Percentiles rank a stretch among this genome's conserved stretches.
These are phyloP conservation scores for Poteriospumella lacustris DNA, from an alignment of 108 stramenopile species.

Conservation along the genomic window DNA sequence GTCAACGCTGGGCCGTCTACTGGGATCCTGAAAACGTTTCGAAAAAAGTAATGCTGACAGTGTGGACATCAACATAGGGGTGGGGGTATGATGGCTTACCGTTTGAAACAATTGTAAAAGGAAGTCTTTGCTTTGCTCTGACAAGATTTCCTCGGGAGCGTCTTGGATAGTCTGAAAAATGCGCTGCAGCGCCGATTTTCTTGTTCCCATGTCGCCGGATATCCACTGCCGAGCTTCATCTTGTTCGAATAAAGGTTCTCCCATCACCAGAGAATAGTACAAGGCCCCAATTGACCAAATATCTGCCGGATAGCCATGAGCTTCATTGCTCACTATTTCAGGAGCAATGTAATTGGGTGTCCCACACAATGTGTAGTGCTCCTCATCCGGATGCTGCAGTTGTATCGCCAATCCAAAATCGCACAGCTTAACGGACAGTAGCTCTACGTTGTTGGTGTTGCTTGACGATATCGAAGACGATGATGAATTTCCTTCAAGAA, in stretches of 20 bases:
- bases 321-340: conserved; percentile 39
- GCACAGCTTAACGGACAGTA: conserved; percentile 31
- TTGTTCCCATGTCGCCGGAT: no score
- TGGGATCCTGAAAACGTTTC: not conserved
- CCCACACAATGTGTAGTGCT: conserved; percentile 37
- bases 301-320: conserved; percentile 42
- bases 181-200: not conserved
- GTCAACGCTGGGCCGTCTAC: not conserved
- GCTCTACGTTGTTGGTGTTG: conserved; percentile 1
- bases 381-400: conserved; percentile 31
- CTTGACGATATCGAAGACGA: not conserved
- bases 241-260: not conserved
- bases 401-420: conserved; percentile 40
- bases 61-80: not conserved
- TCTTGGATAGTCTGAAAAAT: not conserved
- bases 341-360: conserved; percentile 46
- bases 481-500: not conserved
- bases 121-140: not conserved
- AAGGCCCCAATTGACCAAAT: conserved; percentile 52
- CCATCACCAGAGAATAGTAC: conserved; percentile 46
- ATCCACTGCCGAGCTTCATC: no score
- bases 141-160: not conserved
- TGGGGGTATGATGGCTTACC: not conserved
- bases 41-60: no score
- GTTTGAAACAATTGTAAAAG: not conserved